Conservation (phyloP, 2,329 filamentous ascomycete genomes). For the Teratosphaeria pseudoeucalypti region DNA sequence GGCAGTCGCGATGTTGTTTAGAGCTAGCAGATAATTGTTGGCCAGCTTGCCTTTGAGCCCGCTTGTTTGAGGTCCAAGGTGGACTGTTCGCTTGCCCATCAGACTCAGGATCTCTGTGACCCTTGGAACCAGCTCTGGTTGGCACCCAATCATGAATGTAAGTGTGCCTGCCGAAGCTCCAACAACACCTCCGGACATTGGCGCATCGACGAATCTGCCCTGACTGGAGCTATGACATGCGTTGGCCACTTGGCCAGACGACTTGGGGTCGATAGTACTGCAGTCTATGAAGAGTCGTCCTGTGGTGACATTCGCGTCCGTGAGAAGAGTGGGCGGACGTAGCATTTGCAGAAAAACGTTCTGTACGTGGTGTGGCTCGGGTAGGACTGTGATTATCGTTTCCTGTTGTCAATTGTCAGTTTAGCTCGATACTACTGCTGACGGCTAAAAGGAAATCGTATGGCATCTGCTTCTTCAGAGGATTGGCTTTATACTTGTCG, state of each 20-base stretch:
- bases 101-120: conserved; percentile 59
- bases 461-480: conserved; percentile 45
- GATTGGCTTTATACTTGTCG: conserved; percentile 57
- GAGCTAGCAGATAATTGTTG: conserved; percentile 91
- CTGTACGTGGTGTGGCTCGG: conserved; percentile 79
- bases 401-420: conserved; percentile 44
- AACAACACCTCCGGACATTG: conserved; percentile 93
- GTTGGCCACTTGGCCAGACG: conserved; percentile 67
- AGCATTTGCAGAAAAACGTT: conserved; percentile 72
- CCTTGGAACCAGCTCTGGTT: conserved; percentile 49
- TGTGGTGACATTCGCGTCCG: conserved; percentile 34
- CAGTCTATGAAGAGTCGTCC: conserved; percentile 84
- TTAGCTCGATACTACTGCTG: conserved; percentile 1
- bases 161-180: conserved; percentile 78
- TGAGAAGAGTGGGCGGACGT: conserved; percentile 43
- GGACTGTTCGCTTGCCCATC: conserved; percentile 81
- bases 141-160: conserved; percentile 88
- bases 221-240: conserved; percentile 55
- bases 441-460: conserved; percentile 42
- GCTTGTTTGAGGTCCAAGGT: conserved; percentile 74
- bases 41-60: conserved; percentile 88
- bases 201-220: conserved; percentile 81
- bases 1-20: conserved; percentile 72
- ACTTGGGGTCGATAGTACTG: conserved; percentile 88
- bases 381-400: conserved; percentile 77